A percentile compares a stretch with the other conserved stretches of the same genome.
phyloP scores from a whole-genome alignment of 164 flowering plant species.

The Macadamia integrifolia region DNA sequence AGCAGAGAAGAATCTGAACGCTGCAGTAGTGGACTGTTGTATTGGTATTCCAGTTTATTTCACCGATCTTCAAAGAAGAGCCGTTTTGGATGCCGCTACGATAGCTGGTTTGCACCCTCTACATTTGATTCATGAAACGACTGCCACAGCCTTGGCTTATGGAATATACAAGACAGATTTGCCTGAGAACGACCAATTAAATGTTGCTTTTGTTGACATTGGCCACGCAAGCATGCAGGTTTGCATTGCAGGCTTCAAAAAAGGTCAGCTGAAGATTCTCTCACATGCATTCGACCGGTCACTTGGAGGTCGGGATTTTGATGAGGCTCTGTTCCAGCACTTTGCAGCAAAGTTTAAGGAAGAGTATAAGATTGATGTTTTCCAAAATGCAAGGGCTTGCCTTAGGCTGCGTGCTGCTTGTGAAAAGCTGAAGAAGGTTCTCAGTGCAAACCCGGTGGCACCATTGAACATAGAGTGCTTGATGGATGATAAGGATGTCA shows the following conservation, averaged over 20 bases:
- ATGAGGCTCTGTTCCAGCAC: constrained; percentile 70
- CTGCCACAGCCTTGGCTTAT: constrained; percentile 89
- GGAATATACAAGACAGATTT: constrained; percentile 93
- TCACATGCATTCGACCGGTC: constrained; percentile 71
- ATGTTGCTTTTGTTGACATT: constrained; percentile 83
- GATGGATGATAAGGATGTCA: constrained; percentile 94
- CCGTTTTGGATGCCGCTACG: constrained; percentile 88
- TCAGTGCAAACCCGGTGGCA: constrained; percentile 89
- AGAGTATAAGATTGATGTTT: constrained; percentile 77
- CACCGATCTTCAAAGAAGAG: constrained; percentile 86
- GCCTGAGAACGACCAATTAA: constrained; percentile 73
- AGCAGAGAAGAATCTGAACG: constrained; percentile 86
- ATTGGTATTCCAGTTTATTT: constrained; percentile 91
- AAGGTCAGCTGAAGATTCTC: constrained; percentile 71
- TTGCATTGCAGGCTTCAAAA: constrained; percentile 80
- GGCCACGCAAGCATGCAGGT: constrained; percentile 93
- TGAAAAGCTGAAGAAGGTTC: constrained; percentile 82
- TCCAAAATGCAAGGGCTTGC: constrained; percentile 78
- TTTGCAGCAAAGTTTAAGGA: constrained; percentile 73
- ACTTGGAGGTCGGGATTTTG: constrained; percentile 87
- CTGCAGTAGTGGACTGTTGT: constrained; percentile 90
- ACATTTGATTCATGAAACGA: constrained; percentile 71
- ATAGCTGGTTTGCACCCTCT: constrained; percentile 89
- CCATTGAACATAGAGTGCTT: constrained; percentile 84
- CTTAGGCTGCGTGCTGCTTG: constrained; percentile 68